Evolutionary conservation across 306 rosid species (phyloP), one percentile per base, ranked within the genome.

Genomic region (Canavalia gladiata): DNA sequence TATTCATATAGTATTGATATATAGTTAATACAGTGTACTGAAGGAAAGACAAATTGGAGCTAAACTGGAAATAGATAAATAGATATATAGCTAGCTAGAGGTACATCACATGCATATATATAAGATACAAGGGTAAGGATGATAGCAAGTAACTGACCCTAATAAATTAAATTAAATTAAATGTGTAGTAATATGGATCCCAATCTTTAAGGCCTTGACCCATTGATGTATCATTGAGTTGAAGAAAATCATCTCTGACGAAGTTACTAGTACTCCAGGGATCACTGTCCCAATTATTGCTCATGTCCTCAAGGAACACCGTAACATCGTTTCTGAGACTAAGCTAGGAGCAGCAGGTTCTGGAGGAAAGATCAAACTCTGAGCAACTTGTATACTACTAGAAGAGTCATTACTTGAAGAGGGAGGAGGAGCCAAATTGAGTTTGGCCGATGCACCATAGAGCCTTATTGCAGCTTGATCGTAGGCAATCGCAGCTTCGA

Each of bases 401-500:
- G 25, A 18, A 18, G 25, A 18, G 25, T 18, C 25, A 18, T 18
- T 18, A 18, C 25, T 18, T 18, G 25, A 18, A 18, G 25, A 18
- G 25, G 25, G 25, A 18, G 25, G 25, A 18, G 25, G 25, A 0
- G 25, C 25, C 31, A 78, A 68, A 68, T 78, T 78, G 49, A 78
- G 76, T 13, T 7, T 78, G 5, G 82, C 76, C 0, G 76, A 79
- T 8, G 75, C 60, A 57, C 83, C 83, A 12, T 79, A 33, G 3
- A 79, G 59, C 13, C 60, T 68, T 18, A 4, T 57, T 3, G 83
- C 76, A 8, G 76, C 83, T 11, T 37, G 30, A 3, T 77, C 81
- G 2, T 76, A 78, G 0, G 82, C 82, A 68, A 78, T 43, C 42
- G 82, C 76, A 0, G 76, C 76, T 79, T 79, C 71, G 45, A 47